Conservation (phyloP, 768 basidiomycete genomes). For the Kwoniella pini region DNA sequence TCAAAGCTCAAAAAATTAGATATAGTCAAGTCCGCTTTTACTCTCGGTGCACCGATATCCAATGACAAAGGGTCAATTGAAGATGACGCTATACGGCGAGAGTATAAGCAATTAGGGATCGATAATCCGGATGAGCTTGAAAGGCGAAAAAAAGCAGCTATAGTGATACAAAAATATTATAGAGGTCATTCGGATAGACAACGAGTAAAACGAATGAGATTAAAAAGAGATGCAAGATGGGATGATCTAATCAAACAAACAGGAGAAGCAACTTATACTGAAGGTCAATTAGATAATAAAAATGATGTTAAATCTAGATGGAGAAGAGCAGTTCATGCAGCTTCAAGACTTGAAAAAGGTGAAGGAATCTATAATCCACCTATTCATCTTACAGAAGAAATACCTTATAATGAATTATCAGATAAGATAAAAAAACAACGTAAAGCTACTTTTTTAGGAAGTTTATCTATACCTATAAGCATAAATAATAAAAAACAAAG, state of each 20-base stretch:
- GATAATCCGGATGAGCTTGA: neutral
- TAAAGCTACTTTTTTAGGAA: slow-evolving; percentile 38
- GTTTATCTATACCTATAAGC: slow-evolving; percentile 28
- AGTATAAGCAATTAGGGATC: neutral
- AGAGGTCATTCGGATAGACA: slow-evolving; percentile 29
- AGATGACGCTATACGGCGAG: neutral
- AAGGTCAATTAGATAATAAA: slow-evolving; percentile 37
- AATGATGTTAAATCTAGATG: slow-evolving; percentile 47
- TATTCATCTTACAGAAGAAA: neutral
- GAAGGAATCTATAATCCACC: slow-evolving; percentile 28
- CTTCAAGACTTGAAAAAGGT: slow-evolving; percentile 31
- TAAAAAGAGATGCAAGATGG: slow-evolving; percentile 41
- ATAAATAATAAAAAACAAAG: slow-evolving; percentile 17
- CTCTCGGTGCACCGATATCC: neutral
- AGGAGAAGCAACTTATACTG: slow-evolving; percentile 20
- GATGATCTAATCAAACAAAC: slow-evolving; percentile 38
- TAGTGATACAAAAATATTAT: slow-evolving; percentile 27
- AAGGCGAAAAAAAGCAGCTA: slow-evolving; percentile 13
- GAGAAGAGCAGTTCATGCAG: slow-evolving; percentile 35
- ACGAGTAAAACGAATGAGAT: slow-evolving; percentile 14
- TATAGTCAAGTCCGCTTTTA: neutral
- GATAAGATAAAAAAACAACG: slow-evolving; percentile 8
- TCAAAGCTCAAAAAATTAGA: neutral
- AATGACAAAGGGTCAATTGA: neutral
- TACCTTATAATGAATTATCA: neutral